Evolutionary conservation across 164 flowering plant genomes (phyloP), one percentile per base, ranked within the genome.

Genomic region (Vitis labrusca): DNA sequence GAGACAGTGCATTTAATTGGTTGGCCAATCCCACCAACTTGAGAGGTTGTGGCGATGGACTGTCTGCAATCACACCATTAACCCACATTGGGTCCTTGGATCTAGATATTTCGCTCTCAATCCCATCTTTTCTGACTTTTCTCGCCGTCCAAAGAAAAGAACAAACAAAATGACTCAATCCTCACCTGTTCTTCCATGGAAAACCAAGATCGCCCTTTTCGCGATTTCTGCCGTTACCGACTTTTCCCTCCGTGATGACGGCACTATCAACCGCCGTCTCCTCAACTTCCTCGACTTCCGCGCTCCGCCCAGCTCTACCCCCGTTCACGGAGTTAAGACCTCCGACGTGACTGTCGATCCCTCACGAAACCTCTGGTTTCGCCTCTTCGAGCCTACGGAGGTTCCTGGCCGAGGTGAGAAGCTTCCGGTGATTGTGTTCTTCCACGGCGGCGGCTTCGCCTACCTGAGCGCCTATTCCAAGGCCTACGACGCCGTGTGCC

Each of bases 361-460:
- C 30, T 6, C 81, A 44, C 83, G 83, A 19, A 60, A 77, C 48
- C 88, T 88, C 76, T 86, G 89, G 88, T 84, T 85, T 79, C 86
- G 92, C 9, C 58, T 88, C 69, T 88, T 79, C 76, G 23, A 62
- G 10, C 88, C 86, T 17, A 53, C 76, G 29, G 13, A 55, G 17
- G 3, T 56, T 11, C 9, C 32, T 9, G 48, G 27, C 54, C 8
- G 27, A 0, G 49, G 55, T 49, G 16, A n/a, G 6, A 10, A 23
- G 11, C 69, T 81, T 2, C 88, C 88, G 1, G 79, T 86, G 16
- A 23, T 85, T 61, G 57, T 86, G 14, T 86, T 81, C 79, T 86
- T 81, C 65, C 90, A 86, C 67, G 88, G 88, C 59, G 88, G 90
- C 0, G 88, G 87, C 0, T 86, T 86, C 70, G 65, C 74, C 19